Evolutionary conservation across 345 rosid genomes (phyloP).

Genomic region (Clausena lansium): DNA sequence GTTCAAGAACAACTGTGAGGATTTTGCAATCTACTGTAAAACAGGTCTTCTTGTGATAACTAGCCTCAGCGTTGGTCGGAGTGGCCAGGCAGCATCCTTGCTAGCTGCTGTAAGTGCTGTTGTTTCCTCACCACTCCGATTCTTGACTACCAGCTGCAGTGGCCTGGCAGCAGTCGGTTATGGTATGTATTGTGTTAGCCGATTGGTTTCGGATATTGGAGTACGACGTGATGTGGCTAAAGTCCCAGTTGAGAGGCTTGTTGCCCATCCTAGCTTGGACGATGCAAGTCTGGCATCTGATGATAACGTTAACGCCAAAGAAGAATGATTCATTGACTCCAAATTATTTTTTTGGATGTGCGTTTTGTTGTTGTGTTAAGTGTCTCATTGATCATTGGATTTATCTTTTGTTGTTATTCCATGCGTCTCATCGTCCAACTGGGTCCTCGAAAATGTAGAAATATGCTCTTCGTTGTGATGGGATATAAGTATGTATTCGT

Average conservation of each 20-base stretch:
- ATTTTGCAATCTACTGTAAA: slow-evolving; percentile 76
- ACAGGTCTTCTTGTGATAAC: slow-evolving; percentile 54
- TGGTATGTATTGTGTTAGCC: slow-evolving; percentile 48
- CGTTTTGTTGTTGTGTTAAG: too few species aligned
- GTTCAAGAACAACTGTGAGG: slow-evolving; percentile 76
- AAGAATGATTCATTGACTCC: background rate
- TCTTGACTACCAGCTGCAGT: slow-evolving; percentile 49
- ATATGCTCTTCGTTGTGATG: too few species aligned
- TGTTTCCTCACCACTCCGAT: slow-evolving; percentile 48
- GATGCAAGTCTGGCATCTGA: slow-evolving; percentile 5
- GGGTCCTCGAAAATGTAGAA: too few species aligned
- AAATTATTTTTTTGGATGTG: background rate
- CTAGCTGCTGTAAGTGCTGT: slow-evolving; percentile 46
- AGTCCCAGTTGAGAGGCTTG: slow-evolving; percentile 46
- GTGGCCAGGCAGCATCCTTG: slow-evolving; percentile 69
- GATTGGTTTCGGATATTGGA: slow-evolving; percentile 59
- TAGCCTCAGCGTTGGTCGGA: slow-evolving; percentile 55
- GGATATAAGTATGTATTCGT: too few species aligned
- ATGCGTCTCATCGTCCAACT: too few species aligned
- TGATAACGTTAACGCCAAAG: background rate
- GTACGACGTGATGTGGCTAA: slow-evolving; percentile 56
- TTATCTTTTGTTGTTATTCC: too few species aligned
- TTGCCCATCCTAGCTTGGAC: slow-evolving; percentile 15
- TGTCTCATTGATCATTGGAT: background rate
- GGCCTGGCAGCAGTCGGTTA: slow-evolving; percentile 53